Base-by-base conservation (phyloP, 768 basidiomycete genomes). In the Rhodotorula kratochvilovae region DNA sequence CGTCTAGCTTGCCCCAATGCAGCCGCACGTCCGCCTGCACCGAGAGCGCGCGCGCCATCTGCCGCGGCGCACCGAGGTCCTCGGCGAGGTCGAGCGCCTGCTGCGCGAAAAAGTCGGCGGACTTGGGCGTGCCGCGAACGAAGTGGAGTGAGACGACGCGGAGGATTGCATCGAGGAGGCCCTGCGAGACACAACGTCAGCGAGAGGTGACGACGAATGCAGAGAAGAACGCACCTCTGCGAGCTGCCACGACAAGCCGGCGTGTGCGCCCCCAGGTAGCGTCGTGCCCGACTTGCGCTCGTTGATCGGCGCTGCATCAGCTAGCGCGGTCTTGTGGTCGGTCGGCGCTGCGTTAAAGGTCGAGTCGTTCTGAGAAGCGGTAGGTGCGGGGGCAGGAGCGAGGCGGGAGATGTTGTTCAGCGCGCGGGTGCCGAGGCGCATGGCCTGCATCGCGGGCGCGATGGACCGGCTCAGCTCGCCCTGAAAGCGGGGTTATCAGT, bases 21-120 rank as follows among this genome's bases (percentile, higher is more conserved):
- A 92, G 79, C 57, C 88, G 83, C 4, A 95, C 82, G 72, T 93
- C 90, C 6, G 85, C 89, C 63, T 86, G 85, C 75, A 85, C 83
- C 0, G 87, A 83, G 39, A 88, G 80, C 0, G 90, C 90, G 16
- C 89, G 85, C 31, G 87, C 85, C 13, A 84, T 79, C 76, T 90
- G 81, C 0, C 86, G 84, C 25, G 88, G 86, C 0, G 88, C 85
- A 70, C 87, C 87, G 19, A 92, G 79, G 12, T 88, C 83, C 58
- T 84, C 81, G 0, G 91, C 90, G 1, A 97, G 81, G 29, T 87
- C 86, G n/a, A 84, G 82, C 1, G 89, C 90, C 77, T 92, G 89
- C 51, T 88, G 83, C 0, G 88, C 84, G 78, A 92, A 95, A 76
- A 89, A 93, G 70, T 91, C 88, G 3, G 91, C 88, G 76, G 94